Evolutionary conservation across 805 yeast genomes (phyloP), one percentile per base, ranked within the genome.

Genomic region (Maudiozyma turicensis): DNA sequence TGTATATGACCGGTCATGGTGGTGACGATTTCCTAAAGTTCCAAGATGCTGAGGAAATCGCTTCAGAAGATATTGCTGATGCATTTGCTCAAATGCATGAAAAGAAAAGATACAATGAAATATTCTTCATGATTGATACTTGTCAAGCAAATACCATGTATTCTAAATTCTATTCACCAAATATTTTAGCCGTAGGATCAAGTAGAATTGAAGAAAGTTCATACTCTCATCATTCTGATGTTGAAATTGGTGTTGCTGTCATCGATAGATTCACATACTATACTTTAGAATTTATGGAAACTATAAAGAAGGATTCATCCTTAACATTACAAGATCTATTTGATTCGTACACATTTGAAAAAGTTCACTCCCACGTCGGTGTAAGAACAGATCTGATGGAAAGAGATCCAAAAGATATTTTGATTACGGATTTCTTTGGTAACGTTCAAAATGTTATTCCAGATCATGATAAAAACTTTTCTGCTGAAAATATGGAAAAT

Each of bases 91-190:
- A 93, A 65, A 93, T 93, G 99, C 80, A 87, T 70, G 96, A 91
- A 64, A 90, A 90, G 77, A 85, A 86, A 57, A 75, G 99, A 49
- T 93, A 93, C 71, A 89, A 90, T 58, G 98, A 93, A 71, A 86
- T 93, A 34, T 81, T 93, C 62, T 93, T 93, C 69, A 93, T 93
- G 98, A 85, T 93, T 54, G 99, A 93, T 66, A 93, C 99, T 0
- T 93, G 99, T 63, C 99, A 93, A 72, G 99, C 99, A 29, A 93
- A 91, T 68, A 88, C 99, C 13, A 91, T 93, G 99, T 93, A 85
- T 69, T 83, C 95, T 50, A 79, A 84, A 60, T 81, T 91, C 61
- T 89, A 88, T 64, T 84, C 96, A 8, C 98, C 99, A 34, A 89
- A 93, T 64, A 80, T 93, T 43, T 68, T 93, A 47, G 87, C 96